A percentile compares a stretch with the other conserved stretches of the same genome.
Evolutionary conservation across 768 basidiomycete genomes (phyloP).

Genomic region (Infundibulicybe gibba): DNA sequence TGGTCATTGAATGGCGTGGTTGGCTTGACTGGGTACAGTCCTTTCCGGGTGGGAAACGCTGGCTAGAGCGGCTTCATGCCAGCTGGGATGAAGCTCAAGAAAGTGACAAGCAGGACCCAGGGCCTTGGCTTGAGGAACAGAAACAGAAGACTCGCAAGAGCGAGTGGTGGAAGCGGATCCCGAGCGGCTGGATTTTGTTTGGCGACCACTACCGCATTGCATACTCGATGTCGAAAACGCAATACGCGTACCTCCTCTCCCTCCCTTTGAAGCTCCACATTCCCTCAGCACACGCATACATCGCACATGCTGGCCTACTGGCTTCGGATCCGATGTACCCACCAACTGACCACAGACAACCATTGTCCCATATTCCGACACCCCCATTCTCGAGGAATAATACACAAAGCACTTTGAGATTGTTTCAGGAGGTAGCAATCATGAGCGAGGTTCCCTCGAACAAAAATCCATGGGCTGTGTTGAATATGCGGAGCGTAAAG

Average conservation of each 20-base stretch:
- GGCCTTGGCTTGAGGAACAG: slow-evolving; percentile 31
- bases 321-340: slow-evolving; percentile 61
- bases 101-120: slow-evolving; percentile 17
- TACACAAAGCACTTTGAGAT: slow-evolving; percentile 33
- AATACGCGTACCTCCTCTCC: slow-evolving; percentile 72
- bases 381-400: slow-evolving; percentile 8
- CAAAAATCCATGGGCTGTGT: slow-evolving; percentile 65
- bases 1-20: slow-evolving; percentile 81
- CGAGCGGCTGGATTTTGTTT: slow-evolving; percentile 70
- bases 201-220: slow-evolving; percentile 79
- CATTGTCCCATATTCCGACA: slow-evolving; percentile 61
- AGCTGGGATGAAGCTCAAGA: slow-evolving; percentile 36
- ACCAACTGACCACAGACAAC: slow-evolving; percentile 53
- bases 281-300: slow-evolving; percentile 68
- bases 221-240: slow-evolving; percentile 50
- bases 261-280: slow-evolving; percentile 74
- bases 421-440: slow-evolving; percentile 65
- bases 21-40: slow-evolving; percentile 80
- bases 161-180: slow-evolving; percentile 50
- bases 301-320: slow-evolving; percentile 84
- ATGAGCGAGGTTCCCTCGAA: slow-evolving; percentile 74
- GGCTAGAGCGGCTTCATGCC: slow-evolving; percentile 50
- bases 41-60: slow-evolving; percentile 42
- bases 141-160: slow-evolving; percentile 17
- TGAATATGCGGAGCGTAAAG: slow-evolving; percentile 67